Evolutionary conservation across 2,329 filamentous ascomycete species (phyloP), one percentile per base, ranked within the genome.

Genomic region (Ascochyta rabiei): DNA sequence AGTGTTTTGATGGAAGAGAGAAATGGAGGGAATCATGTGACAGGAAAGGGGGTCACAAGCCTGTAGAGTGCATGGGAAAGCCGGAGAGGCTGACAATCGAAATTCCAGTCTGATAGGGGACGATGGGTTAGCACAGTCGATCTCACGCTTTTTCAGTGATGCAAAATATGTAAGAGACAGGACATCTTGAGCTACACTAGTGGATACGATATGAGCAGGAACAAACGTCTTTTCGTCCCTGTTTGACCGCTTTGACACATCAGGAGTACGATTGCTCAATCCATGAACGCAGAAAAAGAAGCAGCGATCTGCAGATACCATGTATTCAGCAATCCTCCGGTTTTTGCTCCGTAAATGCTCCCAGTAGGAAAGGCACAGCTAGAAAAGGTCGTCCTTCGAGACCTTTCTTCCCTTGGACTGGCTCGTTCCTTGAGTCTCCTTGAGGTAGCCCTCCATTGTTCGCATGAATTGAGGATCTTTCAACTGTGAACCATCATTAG

Each of bases 41-140:
- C 69, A 53, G 71, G 74, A 59, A 66, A 65, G 57, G 58, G 63
- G 51, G 39, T 72, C 10, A 69, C 64, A 30, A 60, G 69, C 38
- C 48, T 68, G 53, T 66, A 71, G 57, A 71, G 69, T 57, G 68
- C 69, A 73, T 63, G 68, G 69, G 13, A 61, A 62, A 66, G 46
- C 63, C 66, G 56, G 63, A 69, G 4, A 59, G 66, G 47, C 68
- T 64, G 15, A 61, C 64, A 16, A 71, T 73, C 56, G 68, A 73
- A 34, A 62, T 64, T 7, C 37, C 59, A 8, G 30, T 46, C 19
- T 60, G 66, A 40, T 72, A 66, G 68, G 67, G 68, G 16, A 71
- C 54, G 23, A 68, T 71, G 30, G 68, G 71, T 60, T 72, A 39
- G 3, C n/a, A 21, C 16, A 38, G 18, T 21, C 19, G 6, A 6